Evolutionary conservation across 148 eudicot genomes (phyloP), one percentile per base, ranked within the genome.

Genomic region (Rheum nobile): DNA sequence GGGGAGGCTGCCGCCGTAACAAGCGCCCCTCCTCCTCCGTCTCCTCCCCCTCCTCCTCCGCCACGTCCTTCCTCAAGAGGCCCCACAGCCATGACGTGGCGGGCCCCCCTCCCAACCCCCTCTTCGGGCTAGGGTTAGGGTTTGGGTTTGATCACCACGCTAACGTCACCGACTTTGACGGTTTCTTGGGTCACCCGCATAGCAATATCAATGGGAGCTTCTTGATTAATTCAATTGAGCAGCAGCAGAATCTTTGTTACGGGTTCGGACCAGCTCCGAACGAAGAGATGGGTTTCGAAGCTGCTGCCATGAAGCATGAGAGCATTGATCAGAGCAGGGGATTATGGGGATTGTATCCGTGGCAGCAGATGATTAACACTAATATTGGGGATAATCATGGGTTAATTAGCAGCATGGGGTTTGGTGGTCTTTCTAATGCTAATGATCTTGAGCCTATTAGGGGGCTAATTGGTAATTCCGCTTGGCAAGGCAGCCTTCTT

Each of bases 1-100:
- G 97, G 0, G 97, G 97, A 41, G 97, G 97, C 5, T 92, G 67
- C 37, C 67, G 97, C 77, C 77, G 97, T 81, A 92, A 87, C 80
- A 92, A 87, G 84, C 85, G 81, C 37, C 79, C 89, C 10, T 82
- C 88, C 43, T 71, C 84, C 8, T 78, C 86, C 74, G 22, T 71
- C 26, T 65, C 85, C 24, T 74, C 84, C 21, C 48, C 87, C 4
- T 75, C 55, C 21, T 71, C 41, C 28, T 71, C 48, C 19, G 71
- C 85, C 75, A n/a, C 26, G 38, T 59, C 67, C 14, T 71, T 71
- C 32, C 26, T 61, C 37, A 61, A 61, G 19, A 12, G 67, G 37
- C 35, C 67, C 35, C 67, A 61, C 67, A 29, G 1, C 67, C 34
- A 61, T 12, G 67, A 61, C 19, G 5, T 57, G 34, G 67, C 32